Conservation (phyloP, 1,284 basidiomycete genomes). For the Apiotrichum siamense region DNA sequence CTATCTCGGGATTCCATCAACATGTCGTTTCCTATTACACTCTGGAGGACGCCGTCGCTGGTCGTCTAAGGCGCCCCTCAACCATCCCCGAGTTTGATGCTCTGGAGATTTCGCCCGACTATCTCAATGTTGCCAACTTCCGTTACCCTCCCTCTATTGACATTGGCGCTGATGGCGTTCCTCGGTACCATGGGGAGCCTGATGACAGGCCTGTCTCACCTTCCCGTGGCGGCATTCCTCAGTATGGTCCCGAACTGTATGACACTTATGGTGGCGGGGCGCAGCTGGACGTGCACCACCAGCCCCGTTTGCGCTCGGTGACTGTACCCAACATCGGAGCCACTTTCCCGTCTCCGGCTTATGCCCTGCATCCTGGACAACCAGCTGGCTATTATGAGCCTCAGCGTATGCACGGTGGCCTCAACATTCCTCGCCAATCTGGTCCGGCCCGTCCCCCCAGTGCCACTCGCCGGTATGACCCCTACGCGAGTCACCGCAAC, state of each 20-base stretch:
- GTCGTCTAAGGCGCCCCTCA: slow-evolving; percentile 79
- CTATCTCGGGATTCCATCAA: slow-evolving; percentile 75
- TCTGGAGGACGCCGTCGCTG: slow-evolving; percentile 81
- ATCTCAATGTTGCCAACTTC: slow-evolving; percentile 84
- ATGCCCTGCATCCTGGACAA: slow-evolving; percentile 8
- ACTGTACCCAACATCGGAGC: slow-evolving; percentile 4
- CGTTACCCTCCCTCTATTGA: slow-evolving; percentile 83
- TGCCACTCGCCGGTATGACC: slow-evolving; percentile 15
- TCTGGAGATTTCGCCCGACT: slow-evolving; percentile 79
- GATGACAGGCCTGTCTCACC: slow-evolving; percentile 16
- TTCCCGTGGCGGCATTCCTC: slow-evolving; percentile 2
- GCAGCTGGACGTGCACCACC: slow-evolving; percentile 11
- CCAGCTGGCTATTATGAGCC: slow-evolving; percentile 11
- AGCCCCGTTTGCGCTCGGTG: slow-evolving; percentile 11
- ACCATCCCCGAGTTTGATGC: slow-evolving; percentile 80
- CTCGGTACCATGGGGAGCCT: slow-evolving; percentile 56
- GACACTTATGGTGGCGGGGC: slow-evolving; percentile 7
- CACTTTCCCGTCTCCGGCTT: slow-evolving; percentile 1
- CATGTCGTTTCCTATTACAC: slow-evolving; percentile 96
- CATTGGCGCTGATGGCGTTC: slow-evolving; percentile 70
- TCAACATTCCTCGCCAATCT: background rate
- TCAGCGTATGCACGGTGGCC: background rate
- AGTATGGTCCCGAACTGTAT: slow-evolving; percentile 12
- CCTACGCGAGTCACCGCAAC: slow-evolving; percentile 5
- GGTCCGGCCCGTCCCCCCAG: slow-evolving; percentile 9